These are phyloP conservation scores for Papiliotrema laurentii DNA, from an alignment of 1,284 basidiomycete genomes.

Conservation along the genomic window DNA sequence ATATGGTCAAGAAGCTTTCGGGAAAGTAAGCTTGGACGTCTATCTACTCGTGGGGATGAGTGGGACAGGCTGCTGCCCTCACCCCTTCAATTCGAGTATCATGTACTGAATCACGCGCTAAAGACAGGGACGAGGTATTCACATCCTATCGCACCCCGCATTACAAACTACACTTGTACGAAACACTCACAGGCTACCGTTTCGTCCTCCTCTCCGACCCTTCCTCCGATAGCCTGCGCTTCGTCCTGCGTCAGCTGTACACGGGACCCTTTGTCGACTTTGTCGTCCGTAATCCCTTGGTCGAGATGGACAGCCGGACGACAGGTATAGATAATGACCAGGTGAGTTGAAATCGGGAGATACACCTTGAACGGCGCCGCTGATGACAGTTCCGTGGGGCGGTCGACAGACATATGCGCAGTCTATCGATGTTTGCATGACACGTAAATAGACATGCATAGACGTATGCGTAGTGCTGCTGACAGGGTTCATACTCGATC, in stretches of 20 bases:
- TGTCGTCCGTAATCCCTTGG: conserved; percentile 85
- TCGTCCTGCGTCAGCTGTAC: conserved; percentile 81
- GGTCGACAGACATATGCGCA: conserved; percentile 65
- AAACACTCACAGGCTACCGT: conserved; percentile 88
- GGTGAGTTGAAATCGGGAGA: conserved; percentile 25
- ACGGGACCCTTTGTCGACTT: conserved; percentile 90
- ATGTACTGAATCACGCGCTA: not conserved
- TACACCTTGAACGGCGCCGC: not conserved
- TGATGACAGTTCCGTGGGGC: conserved; percentile 66
- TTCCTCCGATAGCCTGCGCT: conserved; percentile 71
- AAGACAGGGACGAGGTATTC: conserved; percentile 76
- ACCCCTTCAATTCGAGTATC: not conserved
- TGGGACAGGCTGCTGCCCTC: not conserved
- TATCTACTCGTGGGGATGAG: not conserved
- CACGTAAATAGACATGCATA: not conserved
- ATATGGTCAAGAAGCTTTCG: conserved; percentile 92
- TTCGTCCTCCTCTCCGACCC: conserved; percentile 93
- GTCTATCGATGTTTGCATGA: conserved; percentile 42
- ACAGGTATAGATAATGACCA: conserved; percentile 82
- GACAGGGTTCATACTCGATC: too few relatives aligned
- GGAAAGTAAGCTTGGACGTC: conserved; percentile 59
- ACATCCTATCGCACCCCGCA: conserved; percentile 83
- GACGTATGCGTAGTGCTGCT: too few relatives aligned
- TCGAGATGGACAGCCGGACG: conserved; percentile 71
- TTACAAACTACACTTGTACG: conserved; percentile 91